Evolutionary conservation across 2,329 filamentous ascomycete species (phyloP).

Genomic region (Apiospora malaysiana): DNA sequence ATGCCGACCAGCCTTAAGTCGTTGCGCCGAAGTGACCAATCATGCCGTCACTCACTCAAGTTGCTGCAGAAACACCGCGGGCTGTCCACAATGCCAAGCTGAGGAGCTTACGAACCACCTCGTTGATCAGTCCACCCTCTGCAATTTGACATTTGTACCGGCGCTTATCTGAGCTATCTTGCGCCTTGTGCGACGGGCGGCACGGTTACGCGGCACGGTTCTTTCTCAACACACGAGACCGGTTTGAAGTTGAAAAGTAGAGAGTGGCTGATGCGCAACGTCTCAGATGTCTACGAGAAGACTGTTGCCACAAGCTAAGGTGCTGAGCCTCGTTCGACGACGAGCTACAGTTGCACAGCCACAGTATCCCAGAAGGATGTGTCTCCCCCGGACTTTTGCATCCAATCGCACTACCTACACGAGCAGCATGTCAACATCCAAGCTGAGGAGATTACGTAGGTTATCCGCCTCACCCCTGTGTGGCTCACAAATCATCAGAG

Average conservation of each 20-base stretch:
- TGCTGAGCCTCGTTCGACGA: constrained; percentile 3
- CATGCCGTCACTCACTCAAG: not conserved
- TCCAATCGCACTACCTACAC: not conserved
- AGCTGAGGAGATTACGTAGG: not conserved
- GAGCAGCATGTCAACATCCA: not conserved
- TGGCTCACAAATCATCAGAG: not conserved
- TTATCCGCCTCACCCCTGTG: not conserved
- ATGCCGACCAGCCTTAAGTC: not conserved
- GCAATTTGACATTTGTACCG: not conserved
- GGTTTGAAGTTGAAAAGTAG: too few relatives aligned
- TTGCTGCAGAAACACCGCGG: not conserved
- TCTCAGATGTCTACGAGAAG: not conserved
- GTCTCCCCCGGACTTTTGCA: not conserved
- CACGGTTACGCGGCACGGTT: constrained; percentile 9
- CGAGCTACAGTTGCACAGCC: not conserved
- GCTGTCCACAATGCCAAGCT: constrained; percentile 12
- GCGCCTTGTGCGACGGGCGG: not conserved
- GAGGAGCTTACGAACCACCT: constrained; percentile 14
- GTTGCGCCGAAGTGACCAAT: not conserved
- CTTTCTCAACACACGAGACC: not conserved
- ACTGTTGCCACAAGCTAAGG: constrained; percentile 3
- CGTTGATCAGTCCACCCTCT: constrained; percentile 10
- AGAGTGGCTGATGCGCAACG: not conserved
- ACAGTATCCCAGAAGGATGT: not conserved
- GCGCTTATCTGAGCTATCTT: not conserved